Evolutionary conservation across 306 rosid species (phyloP).

Genomic region (Alnus rubra): DNA sequence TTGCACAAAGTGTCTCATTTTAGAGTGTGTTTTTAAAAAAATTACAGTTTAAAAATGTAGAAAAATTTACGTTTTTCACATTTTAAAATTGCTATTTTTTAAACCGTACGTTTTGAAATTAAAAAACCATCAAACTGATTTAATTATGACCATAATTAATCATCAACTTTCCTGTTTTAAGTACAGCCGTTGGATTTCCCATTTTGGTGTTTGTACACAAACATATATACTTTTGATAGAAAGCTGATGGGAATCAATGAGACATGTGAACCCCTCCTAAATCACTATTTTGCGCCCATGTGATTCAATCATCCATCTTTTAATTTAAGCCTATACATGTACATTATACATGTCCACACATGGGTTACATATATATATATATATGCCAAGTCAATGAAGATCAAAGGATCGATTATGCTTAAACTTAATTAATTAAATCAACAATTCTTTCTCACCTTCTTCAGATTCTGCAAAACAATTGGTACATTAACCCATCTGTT

Average conservation of each 20-base stretch:
- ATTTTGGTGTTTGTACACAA: neutral
- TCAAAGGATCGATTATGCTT: neutral
- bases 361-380: neutral
- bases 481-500: too few relatives aligned
- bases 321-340: too few relatives aligned
- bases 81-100: too few relatives aligned
- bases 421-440: neutral
- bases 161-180: neutral
- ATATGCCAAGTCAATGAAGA: neutral
- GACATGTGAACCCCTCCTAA: conserved; percentile 14
- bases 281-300: conserved; percentile 14
- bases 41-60: too few relatives aligned
- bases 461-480: too few relatives aligned
- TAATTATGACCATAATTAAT: too few relatives aligned
- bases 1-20: too few relatives aligned
- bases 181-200: neutral
- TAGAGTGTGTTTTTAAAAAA: too few relatives aligned
- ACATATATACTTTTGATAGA: neutral
- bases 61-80: too few relatives aligned
- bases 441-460: neutral
- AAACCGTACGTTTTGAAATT: too few relatives aligned
- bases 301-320: conserved; percentile 1
- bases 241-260: conserved; percentile 28
- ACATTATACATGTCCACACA: neutral
- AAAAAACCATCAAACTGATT: too few relatives aligned